These are phyloP conservation scores for Silene uniflora DNA, from an alignment of 148 eudicot species.

Conservation along the genomic window DNA sequence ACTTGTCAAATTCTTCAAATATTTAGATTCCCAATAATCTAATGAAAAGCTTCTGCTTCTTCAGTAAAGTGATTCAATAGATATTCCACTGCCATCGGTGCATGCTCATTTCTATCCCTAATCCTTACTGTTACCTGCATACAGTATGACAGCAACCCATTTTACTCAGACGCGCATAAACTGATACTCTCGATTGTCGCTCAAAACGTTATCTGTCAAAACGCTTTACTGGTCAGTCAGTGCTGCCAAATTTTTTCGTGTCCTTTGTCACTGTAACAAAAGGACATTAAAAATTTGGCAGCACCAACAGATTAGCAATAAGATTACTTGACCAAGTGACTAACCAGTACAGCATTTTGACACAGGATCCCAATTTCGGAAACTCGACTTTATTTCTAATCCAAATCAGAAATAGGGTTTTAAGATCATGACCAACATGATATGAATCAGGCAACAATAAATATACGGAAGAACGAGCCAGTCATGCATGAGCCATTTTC, in stretches of 20 bases:
- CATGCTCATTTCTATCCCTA: conserved; percentile 50
- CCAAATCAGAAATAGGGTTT: neutral
- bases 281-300: too few species aligned
- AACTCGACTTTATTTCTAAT: neutral
- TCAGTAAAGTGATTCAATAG: conserved; percentile 58
- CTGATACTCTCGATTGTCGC: too few species aligned
- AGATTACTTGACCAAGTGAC: too few species aligned
- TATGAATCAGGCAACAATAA: neutral
- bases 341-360: neutral
- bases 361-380: neutral
- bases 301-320: too few species aligned
- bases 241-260: too few species aligned
- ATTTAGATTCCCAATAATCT: neutral
- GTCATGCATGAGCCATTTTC: neutral
- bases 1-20: neutral
- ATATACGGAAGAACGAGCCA: neutral
- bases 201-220: too few species aligned
- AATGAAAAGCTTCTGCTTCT: conserved; percentile 55
- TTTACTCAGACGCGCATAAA: neutral
- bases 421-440: neutral
- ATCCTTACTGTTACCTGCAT: conserved; percentile 73
- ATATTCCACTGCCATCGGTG: conserved; percentile 43
- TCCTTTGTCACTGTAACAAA: too few species aligned
- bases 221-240: too few species aligned
- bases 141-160: neutral